phyloP scores from a whole-genome alignment of 371 early-diverging fungal species.

The Lichtheimia hyalospora region DNA sequence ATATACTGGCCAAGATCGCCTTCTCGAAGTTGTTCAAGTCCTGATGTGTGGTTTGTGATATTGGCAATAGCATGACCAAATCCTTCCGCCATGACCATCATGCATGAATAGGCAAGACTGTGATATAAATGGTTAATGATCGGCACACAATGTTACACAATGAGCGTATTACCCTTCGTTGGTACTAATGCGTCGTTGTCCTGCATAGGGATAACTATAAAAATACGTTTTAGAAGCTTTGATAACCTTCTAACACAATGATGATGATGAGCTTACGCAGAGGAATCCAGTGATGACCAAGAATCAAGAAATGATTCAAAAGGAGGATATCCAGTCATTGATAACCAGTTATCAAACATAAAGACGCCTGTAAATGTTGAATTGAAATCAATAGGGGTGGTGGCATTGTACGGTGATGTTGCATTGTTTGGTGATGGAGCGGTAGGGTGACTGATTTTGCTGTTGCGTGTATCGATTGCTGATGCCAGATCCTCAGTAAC shows the following conservation, averaged over 20 bases:
- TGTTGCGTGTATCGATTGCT: conserved; percentile 24
- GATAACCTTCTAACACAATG: neutral
- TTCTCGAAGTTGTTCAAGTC: conserved; percentile 31
- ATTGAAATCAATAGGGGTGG: conserved; percentile 26
- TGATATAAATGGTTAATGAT: neutral
- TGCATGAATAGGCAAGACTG: conserved; percentile 55
- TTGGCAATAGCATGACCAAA: conserved; percentile 36
- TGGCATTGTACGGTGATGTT: conserved; percentile 1
- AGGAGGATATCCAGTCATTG: conserved; percentile 51
- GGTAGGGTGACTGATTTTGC: conserved; percentile 5
- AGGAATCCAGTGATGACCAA: conserved; percentile 48
- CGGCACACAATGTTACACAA: neutral
- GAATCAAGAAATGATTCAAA: conserved; percentile 53
- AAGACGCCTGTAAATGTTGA: conserved; percentile 49
- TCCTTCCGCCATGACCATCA: conserved; percentile 62
- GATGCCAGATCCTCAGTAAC: conserved; percentile 27
- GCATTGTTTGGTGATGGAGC: neutral
- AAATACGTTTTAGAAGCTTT: conserved; percentile 2
- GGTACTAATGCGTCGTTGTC: conserved; percentile 51
- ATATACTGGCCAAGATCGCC: conserved; percentile 45
- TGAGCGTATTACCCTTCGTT: conserved; percentile 52
- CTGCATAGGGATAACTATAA: conserved; percentile 59
- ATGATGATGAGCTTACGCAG: conserved; percentile 27
- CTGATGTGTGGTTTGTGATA: conserved; percentile 37
- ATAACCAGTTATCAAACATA: conserved; percentile 57